Evolutionary conservation across 2,329 filamentous ascomycete species (phyloP).

Genomic region (Microthyrium microscopicum): DNA sequence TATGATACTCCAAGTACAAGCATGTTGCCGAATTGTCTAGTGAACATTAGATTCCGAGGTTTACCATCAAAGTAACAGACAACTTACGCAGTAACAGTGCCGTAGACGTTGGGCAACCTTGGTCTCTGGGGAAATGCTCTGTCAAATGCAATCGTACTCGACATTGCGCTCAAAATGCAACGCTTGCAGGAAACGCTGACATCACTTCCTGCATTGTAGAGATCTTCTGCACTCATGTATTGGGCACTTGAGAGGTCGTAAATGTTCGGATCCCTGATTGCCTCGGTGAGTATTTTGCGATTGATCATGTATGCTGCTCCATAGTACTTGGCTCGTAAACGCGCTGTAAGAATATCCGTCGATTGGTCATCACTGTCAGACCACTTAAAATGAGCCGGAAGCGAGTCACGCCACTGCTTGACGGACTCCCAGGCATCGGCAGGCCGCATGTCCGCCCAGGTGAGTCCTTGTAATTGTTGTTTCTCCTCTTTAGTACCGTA

Average conservation of each 20-base stretch:
- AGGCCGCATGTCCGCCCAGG: neutral
- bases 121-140: conserved; percentile 50
- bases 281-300: conserved; percentile 31
- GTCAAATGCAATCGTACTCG: conserved; percentile 74
- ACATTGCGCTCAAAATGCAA: conserved; percentile 59
- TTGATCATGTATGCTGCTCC: conserved; percentile 82
- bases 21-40: conserved; percentile 90
- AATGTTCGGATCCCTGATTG: neutral
- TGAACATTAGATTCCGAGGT: conserved; percentile 11
- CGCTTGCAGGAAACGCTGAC: conserved; percentile 11
- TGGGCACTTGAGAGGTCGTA: neutral
- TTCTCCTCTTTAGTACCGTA: conserved; percentile 29
- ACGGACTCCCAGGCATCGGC: neutral
- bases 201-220: neutral
- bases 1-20: conserved; percentile 75
- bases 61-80: conserved; percentile 13
- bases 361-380: conserved; percentile 54
- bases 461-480: too few relatives aligned
- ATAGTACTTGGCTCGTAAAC: conserved; percentile 86
- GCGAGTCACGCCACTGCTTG: neutral
- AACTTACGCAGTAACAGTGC: conserved; percentile 87
- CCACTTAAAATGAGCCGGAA: conserved; percentile 25
- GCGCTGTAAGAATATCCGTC: conserved; percentile 59
- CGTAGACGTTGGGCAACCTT: conserved; percentile 90
- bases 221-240: neutral